Evolutionary conservation across 73 alveolate species (phyloP).

Genomic region (Stentor coeruleus): DNA sequence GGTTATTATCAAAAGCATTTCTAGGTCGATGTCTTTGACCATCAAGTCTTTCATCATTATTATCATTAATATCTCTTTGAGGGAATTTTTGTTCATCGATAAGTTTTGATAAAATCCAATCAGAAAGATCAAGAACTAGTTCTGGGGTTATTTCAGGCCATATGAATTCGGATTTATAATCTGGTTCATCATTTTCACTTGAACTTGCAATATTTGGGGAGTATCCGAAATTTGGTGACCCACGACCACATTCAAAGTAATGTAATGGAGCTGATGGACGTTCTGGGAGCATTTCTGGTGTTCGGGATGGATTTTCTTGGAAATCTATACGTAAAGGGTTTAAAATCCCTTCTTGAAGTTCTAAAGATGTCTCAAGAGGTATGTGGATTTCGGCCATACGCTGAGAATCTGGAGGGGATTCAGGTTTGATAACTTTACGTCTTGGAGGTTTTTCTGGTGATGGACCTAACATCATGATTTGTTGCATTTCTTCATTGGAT

Average conservation of each 20-base stretch:
- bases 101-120: neutral
- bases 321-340: neutral
- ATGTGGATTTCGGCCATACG: neutral
- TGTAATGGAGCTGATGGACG: conserved; percentile 17
- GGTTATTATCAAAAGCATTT: no score
- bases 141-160: neutral
- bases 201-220: neutral
- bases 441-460: neutral
- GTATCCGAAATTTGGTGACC: neutral
- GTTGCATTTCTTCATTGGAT: neutral
- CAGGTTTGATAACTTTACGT: neutral
- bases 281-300: neutral
- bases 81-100: neutral
- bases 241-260: neutral
- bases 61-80: neutral
- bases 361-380: neutral
- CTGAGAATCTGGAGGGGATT: neutral
- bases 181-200: neutral
- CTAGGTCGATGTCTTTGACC: no score
- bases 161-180: neutral
- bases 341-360: no score
- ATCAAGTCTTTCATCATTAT: no score
- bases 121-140: neutral
- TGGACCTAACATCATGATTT: neutral
- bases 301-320: neutral